Conservation (phyloP, 257 asterid species). For the Cynanchum wilfordii region DNA sequence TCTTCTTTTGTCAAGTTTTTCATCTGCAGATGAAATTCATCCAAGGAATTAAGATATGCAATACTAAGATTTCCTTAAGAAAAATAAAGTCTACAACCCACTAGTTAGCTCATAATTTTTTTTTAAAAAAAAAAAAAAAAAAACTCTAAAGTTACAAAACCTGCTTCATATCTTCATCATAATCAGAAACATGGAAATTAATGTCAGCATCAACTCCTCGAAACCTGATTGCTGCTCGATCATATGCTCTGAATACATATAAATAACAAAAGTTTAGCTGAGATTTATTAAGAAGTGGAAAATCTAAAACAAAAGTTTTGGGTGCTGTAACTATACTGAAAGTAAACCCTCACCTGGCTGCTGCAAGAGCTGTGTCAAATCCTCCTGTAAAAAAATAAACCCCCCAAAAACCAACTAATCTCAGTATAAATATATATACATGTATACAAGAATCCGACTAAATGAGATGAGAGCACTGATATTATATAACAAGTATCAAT, state of each 20-base stretch:
- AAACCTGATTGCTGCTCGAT: conserved; percentile 83
- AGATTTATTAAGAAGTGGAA: not conserved
- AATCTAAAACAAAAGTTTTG: not conserved
- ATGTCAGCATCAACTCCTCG: conserved; percentile 89
- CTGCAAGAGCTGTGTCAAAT: conserved; percentile 93
- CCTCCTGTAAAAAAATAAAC: conserved; percentile 53
- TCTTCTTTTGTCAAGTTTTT: conserved; percentile 59
- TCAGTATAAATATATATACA: not conserved
- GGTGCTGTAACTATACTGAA: not conserved
- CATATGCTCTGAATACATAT: conserved; percentile 54
- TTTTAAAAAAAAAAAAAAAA: not conserved
- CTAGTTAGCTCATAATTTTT: not conserved
- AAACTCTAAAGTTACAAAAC: conserved; percentile 21
- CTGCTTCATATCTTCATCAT: conserved; percentile 73
- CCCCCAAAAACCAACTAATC: not conserved
- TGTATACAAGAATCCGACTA: not conserved
- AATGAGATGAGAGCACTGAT: not conserved
- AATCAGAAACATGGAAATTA: conserved; percentile 58
- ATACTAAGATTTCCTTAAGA: not conserved
- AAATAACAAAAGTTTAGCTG: not conserved
- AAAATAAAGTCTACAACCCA: not conserved
- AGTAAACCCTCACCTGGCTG: conserved; percentile 57
- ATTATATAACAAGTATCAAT: not conserved
- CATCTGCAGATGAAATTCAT: conserved; percentile 40
- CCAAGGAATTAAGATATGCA: conserved; percentile 10